Percentiles rank a stretch among this genome's conserved stretches.
Conservation (phyloP, 495 filamentous ascomycete species). For the Penicillium mononematosum region DNA sequence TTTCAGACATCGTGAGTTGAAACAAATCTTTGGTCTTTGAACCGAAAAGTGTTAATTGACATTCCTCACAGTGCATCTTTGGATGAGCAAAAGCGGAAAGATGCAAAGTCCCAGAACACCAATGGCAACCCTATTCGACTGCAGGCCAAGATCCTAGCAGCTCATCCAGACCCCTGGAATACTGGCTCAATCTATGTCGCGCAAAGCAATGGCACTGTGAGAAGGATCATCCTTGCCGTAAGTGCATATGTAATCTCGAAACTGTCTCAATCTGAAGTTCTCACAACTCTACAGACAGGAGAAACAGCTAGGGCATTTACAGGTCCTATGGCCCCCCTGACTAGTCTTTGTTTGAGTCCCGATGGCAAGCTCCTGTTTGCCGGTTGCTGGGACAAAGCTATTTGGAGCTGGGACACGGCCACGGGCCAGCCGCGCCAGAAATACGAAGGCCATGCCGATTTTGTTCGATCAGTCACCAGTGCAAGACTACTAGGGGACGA, state of each 20-base stretch:
- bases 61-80: slow-evolving; percentile 60
- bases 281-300: slow-evolving; percentile 39
- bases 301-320: slow-evolving; percentile 56
- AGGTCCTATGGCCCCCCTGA: slow-evolving; percentile 76
- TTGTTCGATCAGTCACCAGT: slow-evolving; percentile 73
- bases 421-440: slow-evolving; percentile 51
- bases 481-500: slow-evolving; percentile 56
- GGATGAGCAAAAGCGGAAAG: slow-evolving; percentile 67
- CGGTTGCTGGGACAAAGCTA: slow-evolving; percentile 87
- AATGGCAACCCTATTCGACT: slow-evolving; percentile 78
- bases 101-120: slow-evolving; percentile 76
- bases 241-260: slow-evolving; percentile 42
- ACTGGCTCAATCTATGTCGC: slow-evolving; percentile 69
- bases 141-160: slow-evolving; percentile 81
- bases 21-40: not conserved
- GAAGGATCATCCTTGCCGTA: slow-evolving; percentile 73
- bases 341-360: slow-evolving; percentile 69
- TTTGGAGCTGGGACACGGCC: slow-evolving; percentile 76
- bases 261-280: not conserved
- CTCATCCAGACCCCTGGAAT: slow-evolving; percentile 64
- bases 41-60: slow-evolving; percentile 12
- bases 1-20: slow-evolving; percentile 70
- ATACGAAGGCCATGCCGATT: slow-evolving; percentile 82
- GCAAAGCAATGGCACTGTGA: slow-evolving; percentile 76
- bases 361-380: slow-evolving; percentile 66